Conservation (phyloP, 1,139 yeast species). For the Nematodospora anomalae region DNA sequence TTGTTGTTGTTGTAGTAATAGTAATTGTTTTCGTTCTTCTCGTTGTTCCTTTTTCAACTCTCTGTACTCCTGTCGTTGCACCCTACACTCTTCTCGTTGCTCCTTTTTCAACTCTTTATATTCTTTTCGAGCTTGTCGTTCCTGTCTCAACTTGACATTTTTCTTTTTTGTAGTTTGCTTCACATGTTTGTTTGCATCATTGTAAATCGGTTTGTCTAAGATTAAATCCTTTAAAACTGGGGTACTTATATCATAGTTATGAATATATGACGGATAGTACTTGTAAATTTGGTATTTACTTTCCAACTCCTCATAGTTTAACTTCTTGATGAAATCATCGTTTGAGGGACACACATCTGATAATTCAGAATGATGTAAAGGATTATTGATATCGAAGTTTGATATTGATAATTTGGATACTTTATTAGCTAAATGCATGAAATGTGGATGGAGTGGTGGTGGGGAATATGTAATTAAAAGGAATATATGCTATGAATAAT, state of each 20-base stretch:
- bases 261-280: slow-evolving; percentile 43
- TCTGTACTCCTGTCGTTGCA: slow-evolving; percentile 15
- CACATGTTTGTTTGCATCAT: slow-evolving; percentile 41
- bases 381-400: background rate
- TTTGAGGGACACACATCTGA: background rate
- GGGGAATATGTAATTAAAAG: too few relatives aligned
- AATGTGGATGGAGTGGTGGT: background rate
- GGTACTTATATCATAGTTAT: slow-evolving; percentile 39
- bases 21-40: background rate
- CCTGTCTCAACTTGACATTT: slow-evolving; percentile 10
- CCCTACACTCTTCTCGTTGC: slow-evolving; percentile 16
- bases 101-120: slow-evolving; percentile 14
- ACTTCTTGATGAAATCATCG: slow-evolving; percentile 15
- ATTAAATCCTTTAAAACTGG: slow-evolving; percentile 39
- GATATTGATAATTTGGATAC: background rate
- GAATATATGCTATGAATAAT: too few relatives aligned
- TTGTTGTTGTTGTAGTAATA: background rate
- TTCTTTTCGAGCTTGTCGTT: slow-evolving; percentile 10
- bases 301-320: slow-evolving; percentile 42
- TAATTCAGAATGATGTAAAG: too few relatives aligned
- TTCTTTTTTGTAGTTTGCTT: slow-evolving; percentile 14
- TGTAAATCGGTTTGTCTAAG: slow-evolving; percentile 42
- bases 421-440: background rate
- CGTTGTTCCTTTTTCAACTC: slow-evolving; percentile 11
- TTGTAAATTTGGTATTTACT: slow-evolving; percentile 35